Percentiles rank a stretch among this genome's conserved stretches.
Conservation (phyloP, 202 grass and related monocot genomes). For the Digitaria exilis region DNA sequence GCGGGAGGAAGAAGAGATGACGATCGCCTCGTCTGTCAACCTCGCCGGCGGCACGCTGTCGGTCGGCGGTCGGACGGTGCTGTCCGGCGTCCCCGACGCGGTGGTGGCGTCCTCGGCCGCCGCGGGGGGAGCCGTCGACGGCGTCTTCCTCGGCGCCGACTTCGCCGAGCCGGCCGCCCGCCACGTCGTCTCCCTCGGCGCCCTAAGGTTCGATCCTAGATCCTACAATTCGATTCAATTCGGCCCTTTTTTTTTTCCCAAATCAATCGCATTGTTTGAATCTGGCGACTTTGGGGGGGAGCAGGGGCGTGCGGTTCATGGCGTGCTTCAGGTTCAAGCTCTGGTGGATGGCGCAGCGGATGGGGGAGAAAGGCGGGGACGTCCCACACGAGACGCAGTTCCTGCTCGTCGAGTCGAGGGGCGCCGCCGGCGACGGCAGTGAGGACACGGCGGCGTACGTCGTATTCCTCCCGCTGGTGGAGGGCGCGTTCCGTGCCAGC, state of each 20-base stretch:
- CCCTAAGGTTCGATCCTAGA: conserved; percentile 51
- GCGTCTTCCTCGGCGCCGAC: conserved; percentile 73
- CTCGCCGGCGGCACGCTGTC: conserved; percentile 57
- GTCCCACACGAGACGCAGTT: conserved; percentile 90
- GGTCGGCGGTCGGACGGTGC: conserved; percentile 52
- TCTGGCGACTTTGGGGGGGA: too few species aligned
- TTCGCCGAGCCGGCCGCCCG: conserved; percentile 43
- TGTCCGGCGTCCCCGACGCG: conserved; percentile 61
- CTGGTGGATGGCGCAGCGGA: conserved; percentile 96
- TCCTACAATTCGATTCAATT: too few species aligned
- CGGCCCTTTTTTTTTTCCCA: too few species aligned
- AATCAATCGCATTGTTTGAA: not conserved
- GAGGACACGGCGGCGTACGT: conserved; percentile 45
- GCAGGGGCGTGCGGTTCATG: conserved; percentile 71
- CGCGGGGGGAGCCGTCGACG: conserved; percentile 57
- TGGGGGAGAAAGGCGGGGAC: conserved; percentile 70
- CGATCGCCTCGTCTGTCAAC: conserved; percentile 56
- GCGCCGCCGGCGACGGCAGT: conserved; percentile 20
- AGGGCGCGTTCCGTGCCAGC: conserved; percentile 75
- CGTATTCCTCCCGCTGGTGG: conserved; percentile 80
- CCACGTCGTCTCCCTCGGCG: conserved; percentile 77
- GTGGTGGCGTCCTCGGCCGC: conserved; percentile 56
- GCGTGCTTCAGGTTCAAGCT: conserved; percentile 91
- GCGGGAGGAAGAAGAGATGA: conserved; percentile 51
- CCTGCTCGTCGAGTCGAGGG: conserved; percentile 74